phyloP scores from a whole-genome alignment of 805 yeast genomes.

The Maudiozyma barnettii region DNA sequence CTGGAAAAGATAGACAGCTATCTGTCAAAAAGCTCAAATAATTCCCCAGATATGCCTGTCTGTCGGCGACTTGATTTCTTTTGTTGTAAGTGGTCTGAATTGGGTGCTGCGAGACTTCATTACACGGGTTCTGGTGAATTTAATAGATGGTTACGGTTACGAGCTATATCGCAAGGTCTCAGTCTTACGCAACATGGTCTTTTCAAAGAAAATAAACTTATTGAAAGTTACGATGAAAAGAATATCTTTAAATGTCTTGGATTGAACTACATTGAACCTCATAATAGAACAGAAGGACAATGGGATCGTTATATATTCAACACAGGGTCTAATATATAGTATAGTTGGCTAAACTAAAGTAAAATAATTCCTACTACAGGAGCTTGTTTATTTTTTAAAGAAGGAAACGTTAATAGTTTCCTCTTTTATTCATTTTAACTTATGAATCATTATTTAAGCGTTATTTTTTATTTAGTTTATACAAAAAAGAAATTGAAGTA shows the following conservation, averaged over 20 bases:
- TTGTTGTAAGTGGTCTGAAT: constrained; percentile 23
- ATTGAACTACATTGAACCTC: constrained; percentile 10
- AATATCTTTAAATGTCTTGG: constrained; percentile 19
- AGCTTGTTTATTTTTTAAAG: background rate
- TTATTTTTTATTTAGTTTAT: background rate
- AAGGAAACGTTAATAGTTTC: background rate
- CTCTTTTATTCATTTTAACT: background rate
- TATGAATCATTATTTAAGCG: constrained; percentile 3
- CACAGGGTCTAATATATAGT: background rate
- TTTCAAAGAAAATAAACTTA: constrained; percentile 13
- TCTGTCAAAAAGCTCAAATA: constrained; percentile 15
- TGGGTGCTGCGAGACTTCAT: constrained; percentile 27
- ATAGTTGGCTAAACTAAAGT: no score
- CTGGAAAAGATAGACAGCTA: constrained; percentile 13
- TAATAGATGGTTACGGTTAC: constrained; percentile 22
- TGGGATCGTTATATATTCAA: constrained; percentile 4
- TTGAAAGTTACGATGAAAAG: constrained; percentile 22
- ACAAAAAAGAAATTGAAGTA: background rate
- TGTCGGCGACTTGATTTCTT: constrained; percentile 28
- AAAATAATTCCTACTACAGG: no score
- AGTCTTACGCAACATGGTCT: constrained; percentile 27
- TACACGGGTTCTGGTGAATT: constrained; percentile 27
- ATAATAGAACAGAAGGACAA: constrained; percentile 6
- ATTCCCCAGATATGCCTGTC: constrained; percentile 4
- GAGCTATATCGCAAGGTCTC: constrained; percentile 21